A percentile compares a stretch with the other conserved stretches of the same genome.
These are phyloP conservation scores for Phallus indusiatus DNA, from an alignment of 768 basidiomycete genomes.

Conservation along the genomic window DNA sequence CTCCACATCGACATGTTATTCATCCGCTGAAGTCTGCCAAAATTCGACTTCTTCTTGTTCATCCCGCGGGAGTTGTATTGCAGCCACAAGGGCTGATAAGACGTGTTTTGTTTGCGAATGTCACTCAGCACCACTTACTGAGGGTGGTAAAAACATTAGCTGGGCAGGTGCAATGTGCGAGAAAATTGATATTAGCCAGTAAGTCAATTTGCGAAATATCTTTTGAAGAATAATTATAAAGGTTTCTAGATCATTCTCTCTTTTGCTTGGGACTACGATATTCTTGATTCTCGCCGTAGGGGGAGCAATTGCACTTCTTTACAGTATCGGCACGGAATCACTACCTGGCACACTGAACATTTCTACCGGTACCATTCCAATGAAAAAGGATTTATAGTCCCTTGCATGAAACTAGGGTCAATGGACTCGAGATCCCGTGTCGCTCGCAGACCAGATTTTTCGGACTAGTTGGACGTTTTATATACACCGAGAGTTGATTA, in stretches of 20 bases:
- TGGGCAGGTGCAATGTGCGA: conserved; percentile 77
- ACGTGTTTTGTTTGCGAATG: conserved; percentile 49
- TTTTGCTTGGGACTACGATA: conserved; percentile 60
- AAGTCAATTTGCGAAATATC: conserved; percentile 22
- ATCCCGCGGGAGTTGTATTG: conserved; percentile 57
- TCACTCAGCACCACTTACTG: conserved; percentile 38
- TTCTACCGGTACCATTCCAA: neutral
- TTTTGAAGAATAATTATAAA: neutral
- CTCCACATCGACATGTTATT: conserved; percentile 54
- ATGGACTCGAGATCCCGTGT: too few relatives aligned
- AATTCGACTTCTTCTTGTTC: conserved; percentile 61
- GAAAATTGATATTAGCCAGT: conserved; percentile 75
- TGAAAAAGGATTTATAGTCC: neutral
- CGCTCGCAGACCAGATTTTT: too few relatives aligned
- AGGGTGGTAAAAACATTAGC: conserved; percentile 45
- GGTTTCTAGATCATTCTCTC: conserved; percentile 55
- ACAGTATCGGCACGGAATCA: conserved; percentile 46
- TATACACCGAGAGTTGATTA: too few relatives aligned
- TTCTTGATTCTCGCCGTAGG: conserved; percentile 53
- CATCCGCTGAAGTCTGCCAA: conserved; percentile 41
- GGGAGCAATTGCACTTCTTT: conserved; percentile 61
- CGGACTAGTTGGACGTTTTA: too few relatives aligned
- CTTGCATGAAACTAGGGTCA: neutral
- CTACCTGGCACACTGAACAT: conserved; percentile 62
- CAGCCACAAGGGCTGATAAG: conserved; percentile 48